phyloP scores from a whole-genome alignment of 2,329 filamentous ascomycete genomes.

The Aureobasidium zeae region DNA sequence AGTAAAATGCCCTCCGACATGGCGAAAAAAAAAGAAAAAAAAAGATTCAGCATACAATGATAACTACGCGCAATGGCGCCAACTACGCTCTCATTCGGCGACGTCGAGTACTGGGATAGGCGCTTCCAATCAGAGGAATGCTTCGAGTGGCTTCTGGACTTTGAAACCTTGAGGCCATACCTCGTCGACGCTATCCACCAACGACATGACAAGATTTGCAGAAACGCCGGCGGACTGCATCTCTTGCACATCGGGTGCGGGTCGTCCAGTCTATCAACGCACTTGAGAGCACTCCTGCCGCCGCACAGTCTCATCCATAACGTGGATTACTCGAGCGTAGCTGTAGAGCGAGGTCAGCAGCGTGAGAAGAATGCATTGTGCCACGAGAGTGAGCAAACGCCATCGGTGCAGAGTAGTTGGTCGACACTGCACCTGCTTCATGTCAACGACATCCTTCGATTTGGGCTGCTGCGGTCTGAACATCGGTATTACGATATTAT shows the following conservation, averaged over 20 bases:
- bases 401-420: neutral
- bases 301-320: neutral
- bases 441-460: neutral
- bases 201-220: neutral
- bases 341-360: neutral
- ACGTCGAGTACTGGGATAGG: slow-evolving; percentile 6
- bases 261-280: neutral
- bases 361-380: neutral
- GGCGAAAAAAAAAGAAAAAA: too few species aligned
- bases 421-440: neutral
- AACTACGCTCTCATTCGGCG: slow-evolving; percentile 1
- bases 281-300: neutral
- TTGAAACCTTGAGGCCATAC: neutral
- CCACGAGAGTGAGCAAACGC: neutral
- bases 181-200: neutral
- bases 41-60: too few species aligned
- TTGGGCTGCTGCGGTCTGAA: neutral
- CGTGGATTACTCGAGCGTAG: slow-evolving; percentile 3
- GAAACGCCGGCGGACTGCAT: neutral
- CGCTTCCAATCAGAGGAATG: neutral
- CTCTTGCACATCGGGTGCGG: slow-evolving; percentile 9
- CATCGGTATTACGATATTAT: neutral
- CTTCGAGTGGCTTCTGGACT: slow-evolving; percentile 8
- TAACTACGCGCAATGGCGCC: too few species aligned
- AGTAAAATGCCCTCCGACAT: too few species aligned